Evolutionary conservation across 768 basidiomycete genomes (phyloP), one percentile per base, ranked within the genome.

Genomic region (Trametes cingulata): DNA sequence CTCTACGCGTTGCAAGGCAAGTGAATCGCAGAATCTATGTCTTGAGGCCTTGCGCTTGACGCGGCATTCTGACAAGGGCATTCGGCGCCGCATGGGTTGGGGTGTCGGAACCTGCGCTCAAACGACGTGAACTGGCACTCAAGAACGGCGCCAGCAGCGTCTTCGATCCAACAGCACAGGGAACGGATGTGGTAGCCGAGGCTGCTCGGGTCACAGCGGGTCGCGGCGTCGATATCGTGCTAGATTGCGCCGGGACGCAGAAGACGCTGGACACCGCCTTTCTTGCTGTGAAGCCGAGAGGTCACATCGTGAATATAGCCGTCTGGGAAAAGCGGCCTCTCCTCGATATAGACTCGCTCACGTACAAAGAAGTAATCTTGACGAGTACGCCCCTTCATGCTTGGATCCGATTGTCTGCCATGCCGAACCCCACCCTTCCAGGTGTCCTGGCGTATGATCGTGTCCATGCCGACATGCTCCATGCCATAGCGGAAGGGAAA

Each of bases 221-320:
- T 71, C 14, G 63, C 54, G 80, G 81, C 24, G 78, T 78, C 10
- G 77, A 80, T 58, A 70, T 80, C 45, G 78, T 73, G 4, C 80
- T 80, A 62, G 82, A 83, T 45, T 78, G 79, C 17, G 78, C 80
- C 3, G 80, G 81, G 0, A 62, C 74, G 2, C 77, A 79, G 61
- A 68, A 68, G 14, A 72, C 74, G 43, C 54, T 81, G 14, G 73
- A 76, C 36, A 62, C 72, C 7, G 77, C 74, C 8, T 64, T 82
- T 14, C 37, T 54, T 7, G 73, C 75, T 25, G 68, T 80, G 10
- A 73, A 75, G 22, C 68, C 76, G 0, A 65, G 76, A 35, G 80
- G 82, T 17, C 73, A 67, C 0, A 63, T 79, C 22, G 67, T 80
- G 15, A 77, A 77, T 58, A 69, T 82, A 17, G 78, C 79, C 1